Evolutionary conservation across 2,329 filamentous ascomycete species (phyloP).

Genomic region (Meredithiella fracta): DNA sequence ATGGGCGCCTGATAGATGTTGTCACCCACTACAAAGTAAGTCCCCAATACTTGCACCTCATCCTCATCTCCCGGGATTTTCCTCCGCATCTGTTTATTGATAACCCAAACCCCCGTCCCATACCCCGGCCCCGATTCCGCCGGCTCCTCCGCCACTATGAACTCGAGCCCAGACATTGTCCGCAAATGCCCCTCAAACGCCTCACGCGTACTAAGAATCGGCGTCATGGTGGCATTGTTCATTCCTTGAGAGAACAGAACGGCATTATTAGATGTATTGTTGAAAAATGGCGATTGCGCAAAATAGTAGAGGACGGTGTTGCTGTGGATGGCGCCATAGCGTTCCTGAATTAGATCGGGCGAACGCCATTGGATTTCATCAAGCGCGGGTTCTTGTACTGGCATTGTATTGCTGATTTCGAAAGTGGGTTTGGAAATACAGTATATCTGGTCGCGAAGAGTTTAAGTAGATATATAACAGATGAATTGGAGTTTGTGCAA

Average conservation of each 20-base stretch:
- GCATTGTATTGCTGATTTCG: slow-evolving; percentile 21
- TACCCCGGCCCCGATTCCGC: slow-evolving; percentile 47
- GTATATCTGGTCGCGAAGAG: not conserved
- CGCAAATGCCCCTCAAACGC: slow-evolving; percentile 45
- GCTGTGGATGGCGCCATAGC: slow-evolving; percentile 43
- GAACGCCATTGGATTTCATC: slow-evolving; percentile 54
- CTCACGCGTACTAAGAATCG: slow-evolving; percentile 42
- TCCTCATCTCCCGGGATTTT: slow-evolving; percentile 40
- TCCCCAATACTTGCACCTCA: slow-evolving; percentile 40
- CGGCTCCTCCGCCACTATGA: slow-evolving; percentile 47
- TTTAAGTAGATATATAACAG: no score
- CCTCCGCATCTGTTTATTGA: slow-evolving; percentile 48
- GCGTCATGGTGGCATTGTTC: slow-evolving; percentile 42
- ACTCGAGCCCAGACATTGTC: slow-evolving; percentile 51
- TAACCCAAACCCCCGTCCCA: slow-evolving; percentile 52
- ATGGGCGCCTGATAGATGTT: slow-evolving; percentile 52
- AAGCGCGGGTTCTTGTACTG: slow-evolving; percentile 34
- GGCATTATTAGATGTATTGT: slow-evolving; percentile 50
- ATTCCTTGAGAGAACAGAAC: slow-evolving; percentile 45
- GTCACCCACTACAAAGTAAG: slow-evolving; percentile 49
- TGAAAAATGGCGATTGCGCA: slow-evolving; percentile 50
- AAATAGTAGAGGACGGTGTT: slow-evolving; percentile 54
- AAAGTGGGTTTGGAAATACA: not conserved
- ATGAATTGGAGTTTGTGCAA: not conserved
- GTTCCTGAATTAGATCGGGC: slow-evolving; percentile 28